These are phyloP conservation scores for Candida quercuum DNA, from an alignment of 805 yeast species.

Conservation along the genomic window DNA sequence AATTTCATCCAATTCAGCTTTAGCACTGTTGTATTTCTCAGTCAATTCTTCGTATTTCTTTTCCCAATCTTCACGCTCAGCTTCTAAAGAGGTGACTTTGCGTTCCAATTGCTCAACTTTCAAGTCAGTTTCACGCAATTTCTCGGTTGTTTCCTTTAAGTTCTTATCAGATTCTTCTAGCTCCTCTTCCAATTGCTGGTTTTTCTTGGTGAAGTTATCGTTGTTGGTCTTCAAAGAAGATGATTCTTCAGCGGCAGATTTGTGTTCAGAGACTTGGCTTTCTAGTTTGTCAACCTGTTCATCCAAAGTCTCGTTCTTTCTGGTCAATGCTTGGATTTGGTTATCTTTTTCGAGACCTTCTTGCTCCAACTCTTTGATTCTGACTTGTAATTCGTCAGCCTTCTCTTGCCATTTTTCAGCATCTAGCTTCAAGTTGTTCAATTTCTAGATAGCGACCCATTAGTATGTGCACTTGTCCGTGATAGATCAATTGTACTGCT, in stretches of 20 bases:
- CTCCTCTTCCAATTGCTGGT: conserved; percentile 83
- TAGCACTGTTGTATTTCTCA: conserved; percentile 75
- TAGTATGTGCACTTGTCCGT: conserved; percentile 8
- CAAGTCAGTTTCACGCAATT: conserved; percentile 91
- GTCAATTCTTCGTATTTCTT: conserved; percentile 84
- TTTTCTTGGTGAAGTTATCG: conserved; percentile 87
- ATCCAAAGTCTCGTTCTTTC: conserved; percentile 88
- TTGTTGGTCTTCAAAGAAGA: conserved; percentile 83
- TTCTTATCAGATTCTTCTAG: conserved; percentile 86
- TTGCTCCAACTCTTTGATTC: conserved; percentile 88
- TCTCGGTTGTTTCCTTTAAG: conserved; percentile 88
- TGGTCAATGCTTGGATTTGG: conserved; percentile 86
- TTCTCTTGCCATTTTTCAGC: conserved; percentile 97
- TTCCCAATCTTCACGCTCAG: conserved; percentile 89
- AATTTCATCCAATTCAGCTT: conserved; percentile 94
- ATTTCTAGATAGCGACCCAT: conserved; percentile 45
- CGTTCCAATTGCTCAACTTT: conserved; percentile 95
- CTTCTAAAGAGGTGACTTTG: conserved; percentile 85
- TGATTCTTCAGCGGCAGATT: conserved; percentile 87
- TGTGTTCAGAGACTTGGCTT: conserved; percentile 64
- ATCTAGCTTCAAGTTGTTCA: conserved; percentile 84
- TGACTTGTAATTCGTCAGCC: conserved; percentile 78
- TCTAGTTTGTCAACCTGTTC: conserved; percentile 72
- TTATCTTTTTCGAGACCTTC: conserved; percentile 89
- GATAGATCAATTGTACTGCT: too few species aligned